Evolutionary conservation across 1,284 basidiomycete genomes (phyloP), one percentile per base, ranked within the genome.

Genomic region (Ustilago sp.): DNA sequence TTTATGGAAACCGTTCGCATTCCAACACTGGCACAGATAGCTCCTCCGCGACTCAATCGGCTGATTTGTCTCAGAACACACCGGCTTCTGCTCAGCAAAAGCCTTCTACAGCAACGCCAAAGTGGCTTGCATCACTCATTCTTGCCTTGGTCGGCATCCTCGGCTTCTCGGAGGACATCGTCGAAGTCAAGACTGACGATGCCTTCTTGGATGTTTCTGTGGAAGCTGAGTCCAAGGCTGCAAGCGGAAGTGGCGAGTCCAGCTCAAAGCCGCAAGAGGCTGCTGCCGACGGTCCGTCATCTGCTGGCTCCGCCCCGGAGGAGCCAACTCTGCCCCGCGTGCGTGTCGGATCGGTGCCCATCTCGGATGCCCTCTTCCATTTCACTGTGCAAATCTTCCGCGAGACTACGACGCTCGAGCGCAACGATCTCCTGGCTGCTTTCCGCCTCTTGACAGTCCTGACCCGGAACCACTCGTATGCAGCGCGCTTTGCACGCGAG

Each of bases 141-240:
- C 68, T 78, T 6, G 58, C 73, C 11, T 53, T 72, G 1, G 63
- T 68, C 19, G 67, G 63, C 41, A 87, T 97, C 48, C 89, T 97
- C 36, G 91, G 91, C 38, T 88, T 92, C 43, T 90, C 91, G 0
- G 92, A 93, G 62, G 91, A 92, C 58, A 91, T 93, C 63, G 88
- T 89, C 36, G 82, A 89, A 3, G 89, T 93, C 71, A 86, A 88
- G 15, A 77, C 57, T n/a, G 73, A 81, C 59, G 68, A 72, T 34
- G 61, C 68, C n/a, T 58, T 57, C 54, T 51, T 70, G 9, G 65
- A 77, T 38, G 61, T 31, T 32, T 50, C 62, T 12, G 54, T 39
- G 3, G 65, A 60, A 6, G 39, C 39, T 8, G 57, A 65, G 32
- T 13, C 48, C n/a, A 50, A 19, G 9, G n/a, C 4, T 4, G 11